Evolutionary conservation across 2,329 filamentous ascomycete species (phyloP).

Genomic region (Claviceps cyperi): DNA sequence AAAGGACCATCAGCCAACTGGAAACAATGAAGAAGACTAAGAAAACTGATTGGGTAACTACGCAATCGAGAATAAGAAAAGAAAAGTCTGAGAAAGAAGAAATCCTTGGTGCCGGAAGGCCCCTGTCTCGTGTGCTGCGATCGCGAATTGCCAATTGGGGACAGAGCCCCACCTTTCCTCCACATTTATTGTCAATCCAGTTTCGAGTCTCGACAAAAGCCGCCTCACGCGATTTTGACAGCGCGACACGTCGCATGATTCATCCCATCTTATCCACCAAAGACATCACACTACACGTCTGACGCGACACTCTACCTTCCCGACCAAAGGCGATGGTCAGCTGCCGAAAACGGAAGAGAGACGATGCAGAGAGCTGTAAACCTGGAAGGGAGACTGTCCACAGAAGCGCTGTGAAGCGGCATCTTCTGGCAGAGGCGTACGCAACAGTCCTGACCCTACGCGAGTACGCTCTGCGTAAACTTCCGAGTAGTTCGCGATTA

Average conservation of each 20-base stretch:
- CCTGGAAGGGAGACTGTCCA: not conserved
- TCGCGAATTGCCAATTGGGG: too few relatives aligned
- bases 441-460: constrained; percentile 50
- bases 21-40: too few relatives aligned
- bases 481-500: constrained; percentile 53
- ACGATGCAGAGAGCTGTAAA: constrained; percentile 6
- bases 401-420: constrained; percentile 29
- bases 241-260: not conserved
- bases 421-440: constrained; percentile 57
- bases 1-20: too few relatives aligned
- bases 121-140: too few relatives aligned
- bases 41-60: too few relatives aligned
- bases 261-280: not conserved
- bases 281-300: not conserved
- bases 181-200: too few relatives aligned
- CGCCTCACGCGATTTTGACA: not conserved
- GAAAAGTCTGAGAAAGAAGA: not conserved
- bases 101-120: not conserved
- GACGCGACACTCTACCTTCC: not conserved
- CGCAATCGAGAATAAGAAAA: not conserved
- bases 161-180: too few relatives aligned
- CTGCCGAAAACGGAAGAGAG: constrained; percentile 15
- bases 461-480: constrained; percentile 50
- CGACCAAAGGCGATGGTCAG: constrained; percentile 11
- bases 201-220: too few relatives aligned